Evolutionary conservation across 495 filamentous ascomycete species (phyloP), one percentile per base, ranked within the genome.

Genomic region (Tuber magnatum): DNA sequence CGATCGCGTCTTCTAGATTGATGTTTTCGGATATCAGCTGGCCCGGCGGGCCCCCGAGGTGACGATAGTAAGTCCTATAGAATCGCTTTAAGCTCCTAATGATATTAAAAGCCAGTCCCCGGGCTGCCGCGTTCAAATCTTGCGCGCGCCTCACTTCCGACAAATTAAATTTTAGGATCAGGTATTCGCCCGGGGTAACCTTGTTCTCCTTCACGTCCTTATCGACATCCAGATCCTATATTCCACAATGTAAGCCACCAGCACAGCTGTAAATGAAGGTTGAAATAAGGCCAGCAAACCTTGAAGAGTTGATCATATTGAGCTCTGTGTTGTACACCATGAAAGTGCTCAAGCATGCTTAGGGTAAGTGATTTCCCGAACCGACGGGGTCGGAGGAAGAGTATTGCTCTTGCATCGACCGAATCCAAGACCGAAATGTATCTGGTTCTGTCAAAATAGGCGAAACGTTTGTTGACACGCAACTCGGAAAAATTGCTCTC

Each of bases 161-260:
- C 18, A 56, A 51, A 42, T 70, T 35, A 44, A 75, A 75, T 4
- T 51, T 40, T 12, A 70, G 41, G n/a, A 75, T 24, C 8, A 76
- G n/a, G 10, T 75, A 76, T 69, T 69, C 32, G 22, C 72, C n/a
- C 3, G 72, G 56, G 6, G n/a, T 38, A 32, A 28, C 35, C 10
- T 32, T 18, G 7, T 42, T 32, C 8, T n/a, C 9, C 28, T 56
- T 39, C 12, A 76, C 42, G 28, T 24, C 22, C 10, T 41, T 38
- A 28, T 75, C 5, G 41, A 75, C 16, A 16, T 51, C 61, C 3
- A 75, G 61, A 70, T 75, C 35, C 72, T 76, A 24, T 22, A 48
- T 35, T 7, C 20, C 20, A 22, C 18, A 7, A n/a, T 28, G 18
- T 38, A 46, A 22, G 18, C 3, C 16, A 20, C 18, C 44, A 46